Evolutionary conservation across 2,329 filamentous ascomycete species (phyloP).

Genomic region (Sarocladiaceae sp.): DNA sequence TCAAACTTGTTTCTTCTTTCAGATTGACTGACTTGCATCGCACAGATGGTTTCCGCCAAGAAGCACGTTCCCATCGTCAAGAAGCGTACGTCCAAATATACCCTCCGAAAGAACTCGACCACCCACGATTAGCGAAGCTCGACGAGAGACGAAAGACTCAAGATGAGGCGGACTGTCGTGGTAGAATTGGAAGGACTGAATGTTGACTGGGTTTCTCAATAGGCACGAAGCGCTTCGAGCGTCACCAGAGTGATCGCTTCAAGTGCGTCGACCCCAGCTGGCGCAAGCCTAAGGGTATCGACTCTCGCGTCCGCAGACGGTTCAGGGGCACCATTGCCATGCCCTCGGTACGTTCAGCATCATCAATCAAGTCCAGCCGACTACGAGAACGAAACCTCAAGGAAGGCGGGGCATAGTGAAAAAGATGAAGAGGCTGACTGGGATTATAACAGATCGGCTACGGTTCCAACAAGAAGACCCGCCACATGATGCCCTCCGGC

Average conservation of each 20-base stretch:
- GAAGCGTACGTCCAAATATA: conserved; percentile 79
- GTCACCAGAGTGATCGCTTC: conserved; percentile 97
- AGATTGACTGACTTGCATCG: conserved; percentile 18
- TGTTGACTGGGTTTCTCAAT: conserved; percentile 36
- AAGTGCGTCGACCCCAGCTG: conserved; percentile 86
- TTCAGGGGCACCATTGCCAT: conserved; percentile 95
- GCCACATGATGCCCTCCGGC: conserved; percentile 97
- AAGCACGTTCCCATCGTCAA: conserved; percentile 99
- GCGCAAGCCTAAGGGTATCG: conserved; percentile 99
- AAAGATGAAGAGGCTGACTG: not conserved
- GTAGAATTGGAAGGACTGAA: conserved; percentile 12
- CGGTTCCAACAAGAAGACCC: conserved; percentile 99
- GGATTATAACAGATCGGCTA: conserved; percentile 75
- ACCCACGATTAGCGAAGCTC: not conserved
- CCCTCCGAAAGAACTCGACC: conserved; percentile 5
- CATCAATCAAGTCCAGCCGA: not conserved
- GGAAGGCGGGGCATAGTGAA: conserved; percentile 1
- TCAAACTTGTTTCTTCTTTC: conserved; percentile 7
- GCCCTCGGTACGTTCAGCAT: conserved; percentile 78
- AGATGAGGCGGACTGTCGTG: conserved; percentile 6
- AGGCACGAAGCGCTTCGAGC: conserved; percentile 93
- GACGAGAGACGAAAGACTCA: not conserved
- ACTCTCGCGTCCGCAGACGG: conserved; percentile 93
- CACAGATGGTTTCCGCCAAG: conserved; percentile 96
- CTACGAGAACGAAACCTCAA: conserved; percentile 1